phyloP scores from a whole-genome alignment of 2,329 filamentous ascomycete genomes.

The Pleoardoris graminearum region DNA sequence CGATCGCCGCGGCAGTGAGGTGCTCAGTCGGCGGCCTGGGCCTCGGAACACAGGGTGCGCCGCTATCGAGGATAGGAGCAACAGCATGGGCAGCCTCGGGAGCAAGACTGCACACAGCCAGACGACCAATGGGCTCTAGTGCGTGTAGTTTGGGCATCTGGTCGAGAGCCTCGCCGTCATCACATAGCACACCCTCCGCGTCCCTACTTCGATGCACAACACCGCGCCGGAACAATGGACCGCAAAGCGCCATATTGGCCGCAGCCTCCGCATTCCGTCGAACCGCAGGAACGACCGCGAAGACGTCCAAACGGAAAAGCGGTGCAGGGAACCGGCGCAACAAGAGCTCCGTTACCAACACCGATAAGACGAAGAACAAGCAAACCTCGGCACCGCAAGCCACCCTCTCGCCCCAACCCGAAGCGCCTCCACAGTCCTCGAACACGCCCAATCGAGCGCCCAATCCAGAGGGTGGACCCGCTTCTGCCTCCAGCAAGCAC shows the following conservation, averaged over 20 bases:
- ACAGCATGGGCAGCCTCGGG: slow-evolving; percentile 14
- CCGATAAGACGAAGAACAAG: slow-evolving; percentile 25
- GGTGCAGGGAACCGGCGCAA: slow-evolving; percentile 31
- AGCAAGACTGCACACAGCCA: slow-evolving; percentile 6
- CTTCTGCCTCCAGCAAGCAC: slow-evolving; percentile 42
- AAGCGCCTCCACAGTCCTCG: slow-evolving; percentile 30
- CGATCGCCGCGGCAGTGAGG: slow-evolving; percentile 41
- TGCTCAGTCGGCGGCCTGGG: slow-evolving; percentile 35
- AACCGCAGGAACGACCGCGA: slow-evolving; percentile 30
- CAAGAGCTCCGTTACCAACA: slow-evolving; percentile 44
- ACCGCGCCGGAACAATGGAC: slow-evolving; percentile 10
- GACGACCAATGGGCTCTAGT: slow-evolving; percentile 16
- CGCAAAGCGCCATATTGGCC: slow-evolving; percentile 28
- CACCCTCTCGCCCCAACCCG: slow-evolving; percentile 36
- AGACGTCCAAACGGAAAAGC: slow-evolving; percentile 17
- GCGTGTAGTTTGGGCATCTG: slow-evolving; percentile 7
- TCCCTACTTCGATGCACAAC: slow-evolving; percentile 12
- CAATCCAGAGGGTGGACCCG: slow-evolving; percentile 26
- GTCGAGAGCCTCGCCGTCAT: slow-evolving; percentile 9
- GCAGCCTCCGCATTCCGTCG: slow-evolving; percentile 38
- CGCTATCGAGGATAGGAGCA: slow-evolving; percentile 20
- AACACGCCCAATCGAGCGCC: slow-evolving; percentile 22
- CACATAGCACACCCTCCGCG: slow-evolving; percentile 18
- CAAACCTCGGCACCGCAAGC: slow-evolving; percentile 31
- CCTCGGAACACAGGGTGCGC: slow-evolving; percentile 18